Evolutionary conservation across 2,329 filamentous ascomycete species (phyloP).

Genomic region (Hypoxylon sp.): DNA sequence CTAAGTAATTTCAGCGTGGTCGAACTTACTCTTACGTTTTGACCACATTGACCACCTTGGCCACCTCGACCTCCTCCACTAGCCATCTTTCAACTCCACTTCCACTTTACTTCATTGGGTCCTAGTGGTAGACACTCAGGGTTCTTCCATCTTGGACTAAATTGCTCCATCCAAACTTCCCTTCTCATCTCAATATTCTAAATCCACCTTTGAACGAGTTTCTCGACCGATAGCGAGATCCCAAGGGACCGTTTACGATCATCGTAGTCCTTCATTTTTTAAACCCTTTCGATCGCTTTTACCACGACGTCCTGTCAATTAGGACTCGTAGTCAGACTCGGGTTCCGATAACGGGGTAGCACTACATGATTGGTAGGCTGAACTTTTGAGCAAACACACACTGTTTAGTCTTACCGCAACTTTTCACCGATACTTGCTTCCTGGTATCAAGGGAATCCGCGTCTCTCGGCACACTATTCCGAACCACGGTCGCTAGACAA

Average conservation of each 20-base stretch:
- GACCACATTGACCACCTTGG: conserved; percentile 8
- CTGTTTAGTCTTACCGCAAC: conserved; percentile 39
- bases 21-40: conserved; percentile 27
- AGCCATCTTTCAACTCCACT: conserved; percentile 12
- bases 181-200: conserved; percentile 24
- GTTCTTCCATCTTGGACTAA: conserved; percentile 44
- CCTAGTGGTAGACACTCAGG: conserved; percentile 30
- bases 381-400: conserved; percentile 30
- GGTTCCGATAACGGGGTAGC: conserved; percentile 33
- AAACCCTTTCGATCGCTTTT: conserved; percentile 18
- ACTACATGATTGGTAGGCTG: conserved; percentile 13
- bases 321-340: conserved; percentile 15
- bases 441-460: conserved; percentile 15
- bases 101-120: conserved; percentile 18
- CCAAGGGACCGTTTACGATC: background rate
- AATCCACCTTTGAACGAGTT: conserved; percentile 13
- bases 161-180: conserved; percentile 32
- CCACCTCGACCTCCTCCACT: conserved; percentile 16
- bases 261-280: conserved; percentile 13
- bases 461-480: conserved; percentile 31
- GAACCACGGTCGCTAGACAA: conserved; percentile 26
- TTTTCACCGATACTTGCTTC: conserved; percentile 43
- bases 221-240: conserved; percentile 6
- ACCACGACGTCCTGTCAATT: conserved; percentile 18
- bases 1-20: conserved; percentile 27